These are phyloP conservation scores for Citrus inodora DNA, from an alignment of 345 rosid species.

Conservation along the genomic window DNA sequence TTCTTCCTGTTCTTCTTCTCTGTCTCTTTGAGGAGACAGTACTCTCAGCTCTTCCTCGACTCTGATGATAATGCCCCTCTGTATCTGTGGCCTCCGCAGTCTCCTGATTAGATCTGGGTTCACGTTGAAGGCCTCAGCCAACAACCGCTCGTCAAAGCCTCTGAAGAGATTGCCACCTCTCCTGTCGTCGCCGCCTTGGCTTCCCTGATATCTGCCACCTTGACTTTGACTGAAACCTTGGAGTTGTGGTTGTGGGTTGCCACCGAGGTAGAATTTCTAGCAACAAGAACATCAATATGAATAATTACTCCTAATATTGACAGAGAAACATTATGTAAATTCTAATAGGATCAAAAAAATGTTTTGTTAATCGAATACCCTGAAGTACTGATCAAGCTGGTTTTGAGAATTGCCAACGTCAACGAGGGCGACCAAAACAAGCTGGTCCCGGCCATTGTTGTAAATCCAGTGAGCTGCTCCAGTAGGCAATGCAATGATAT, in stretches of 20 bases:
- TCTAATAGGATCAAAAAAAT: neutral
- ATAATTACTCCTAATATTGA: neutral
- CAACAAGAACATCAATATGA: neutral
- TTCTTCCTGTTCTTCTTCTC: neutral
- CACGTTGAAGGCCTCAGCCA: conserved; percentile 47
- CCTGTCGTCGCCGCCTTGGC: neutral
- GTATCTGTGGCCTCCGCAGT: conserved; percentile 37
- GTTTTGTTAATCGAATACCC: conserved; percentile 24
- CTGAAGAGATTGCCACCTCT: conserved; percentile 29
- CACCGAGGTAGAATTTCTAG: conserved; percentile 50
- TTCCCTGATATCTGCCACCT: neutral
- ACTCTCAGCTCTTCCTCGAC: conserved; percentile 38
- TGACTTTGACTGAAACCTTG: neutral
- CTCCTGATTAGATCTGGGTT: conserved; percentile 40
- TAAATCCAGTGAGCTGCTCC: conserved; percentile 47
- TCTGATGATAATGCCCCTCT: conserved; percentile 54
- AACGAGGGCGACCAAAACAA: conserved; percentile 31
- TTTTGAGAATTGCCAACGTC: conserved; percentile 33
- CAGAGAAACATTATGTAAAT: too few species aligned
- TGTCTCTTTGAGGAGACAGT: conserved; percentile 12
- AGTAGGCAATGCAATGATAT: conserved; percentile 38
- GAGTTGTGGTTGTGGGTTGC: conserved; percentile 36
- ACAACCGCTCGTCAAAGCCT: conserved; percentile 35
- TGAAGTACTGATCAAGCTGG: conserved; percentile 43
- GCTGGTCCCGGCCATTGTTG: conserved; percentile 34